Evolutionary conservation across 371 early-diverging fungal genomes (phyloP), one percentile per base, ranked within the genome.

Genomic region (Actinomucor elegans): DNA sequence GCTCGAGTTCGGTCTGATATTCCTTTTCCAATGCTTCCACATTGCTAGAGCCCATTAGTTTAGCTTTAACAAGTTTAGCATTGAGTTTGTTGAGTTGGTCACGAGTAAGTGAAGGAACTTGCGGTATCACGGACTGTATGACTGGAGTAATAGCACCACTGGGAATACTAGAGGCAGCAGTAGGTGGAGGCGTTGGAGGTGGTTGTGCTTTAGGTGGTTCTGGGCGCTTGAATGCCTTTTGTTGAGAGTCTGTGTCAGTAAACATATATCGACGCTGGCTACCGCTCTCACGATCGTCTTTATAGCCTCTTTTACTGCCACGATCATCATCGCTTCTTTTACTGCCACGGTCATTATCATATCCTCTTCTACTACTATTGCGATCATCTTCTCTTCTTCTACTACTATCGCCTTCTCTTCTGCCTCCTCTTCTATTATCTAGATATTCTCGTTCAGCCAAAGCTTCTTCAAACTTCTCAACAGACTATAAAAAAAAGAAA

Each of bases 1-100:
- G 43, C 17, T 74, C 55, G 20, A 75, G 61, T 7, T 83, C 84
- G 3, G 45, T 52, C 14, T 89, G 79, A 23, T 88, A 92, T 54
- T 92, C 80, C 34, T 76, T 69, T 57, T 93, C 90, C 5, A 96
- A 67, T 8, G 78, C 57, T 1, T 81, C 81, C 1, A 83, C 81
- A 35, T 91, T 80, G 2, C 81, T 79, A 3, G 74, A 52, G 1
- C 85, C 86, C 80, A 86, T 75, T 46, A 96, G 48, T 38, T 74
- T 84, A 3, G 96, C 96, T 44, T 91, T 89, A 26, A 96, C 64
- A 7, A 90, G 77, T 38, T 88, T 80, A 1, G 96, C 86, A n/a
- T 89, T 83, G 43, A 96, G 67, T 55, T 86, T 91, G 81, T 96
- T 96, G 23, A 96, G 69, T 52, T 95, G 86, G 36, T 86, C 87